These are phyloP conservation scores for Lasiodiplodia sp. DNA, from an alignment of 2,329 filamentous ascomycete species.

Conservation along the genomic window DNA sequence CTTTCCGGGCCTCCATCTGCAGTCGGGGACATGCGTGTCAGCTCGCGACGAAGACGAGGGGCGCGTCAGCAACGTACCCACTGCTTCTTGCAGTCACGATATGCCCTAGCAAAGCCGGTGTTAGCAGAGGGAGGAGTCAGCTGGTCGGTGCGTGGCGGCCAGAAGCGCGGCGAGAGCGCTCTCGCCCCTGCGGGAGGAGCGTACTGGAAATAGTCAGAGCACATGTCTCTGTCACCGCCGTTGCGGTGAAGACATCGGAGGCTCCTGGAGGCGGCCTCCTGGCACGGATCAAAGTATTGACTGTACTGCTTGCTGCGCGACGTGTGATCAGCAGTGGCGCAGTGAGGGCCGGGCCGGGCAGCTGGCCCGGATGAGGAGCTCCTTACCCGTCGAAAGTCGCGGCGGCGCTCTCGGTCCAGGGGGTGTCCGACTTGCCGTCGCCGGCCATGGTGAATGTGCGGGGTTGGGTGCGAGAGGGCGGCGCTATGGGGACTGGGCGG, in stretches of 20 bases:
- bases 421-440: conserved; percentile 37
- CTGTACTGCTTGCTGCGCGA: conserved; percentile 78
- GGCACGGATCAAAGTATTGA: conserved; percentile 94
- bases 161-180: conserved; percentile 14
- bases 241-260: conserved; percentile 90
- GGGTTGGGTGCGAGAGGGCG: conserved; percentile 18
- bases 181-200: conserved; percentile 44
- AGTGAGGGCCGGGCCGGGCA: conserved; percentile 23
- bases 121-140: conserved; percentile 2
- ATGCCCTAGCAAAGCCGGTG: conserved; percentile 68
- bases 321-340: conserved; percentile 12
- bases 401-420: conserved; percentile 44
- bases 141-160: not conserved
- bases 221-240: conserved; percentile 86
- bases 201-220: conserved; percentile 93
- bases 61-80: conserved; percentile 70
- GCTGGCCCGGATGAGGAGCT: conserved; percentile 13
- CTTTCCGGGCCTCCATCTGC: conserved; percentile 56
- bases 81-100: conserved; percentile 91
- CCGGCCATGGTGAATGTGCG: conserved; percentile 27
- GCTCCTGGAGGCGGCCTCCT: conserved; percentile 86
- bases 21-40: not conserved
- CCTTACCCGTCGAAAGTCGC: conserved; percentile 50
- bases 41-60: not conserved
- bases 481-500: conserved; percentile 12